phyloP scores from a whole-genome alignment of 2,329 filamentous ascomycete genomes.

The Talaromyces sp. region DNA sequence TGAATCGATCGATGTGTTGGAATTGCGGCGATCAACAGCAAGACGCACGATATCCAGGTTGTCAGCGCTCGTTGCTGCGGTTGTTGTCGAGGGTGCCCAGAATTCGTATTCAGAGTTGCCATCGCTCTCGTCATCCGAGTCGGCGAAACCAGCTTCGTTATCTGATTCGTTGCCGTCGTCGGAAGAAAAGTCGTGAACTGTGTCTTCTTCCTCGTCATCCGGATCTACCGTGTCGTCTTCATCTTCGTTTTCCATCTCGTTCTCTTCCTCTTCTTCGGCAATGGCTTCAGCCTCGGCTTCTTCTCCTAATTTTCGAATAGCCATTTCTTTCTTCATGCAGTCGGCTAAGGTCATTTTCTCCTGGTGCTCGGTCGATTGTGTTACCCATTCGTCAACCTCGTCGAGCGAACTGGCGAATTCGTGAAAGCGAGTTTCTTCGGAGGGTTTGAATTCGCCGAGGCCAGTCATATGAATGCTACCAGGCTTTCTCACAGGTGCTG shows the following conservation, averaged over 20 bases:
- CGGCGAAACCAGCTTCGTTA: conserved; percentile 68
- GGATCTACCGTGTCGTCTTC: conserved; percentile 61
- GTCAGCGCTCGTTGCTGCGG: conserved; percentile 54
- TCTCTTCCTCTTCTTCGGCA: conserved; percentile 65
- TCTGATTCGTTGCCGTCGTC: conserved; percentile 77
- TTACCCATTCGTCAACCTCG: conserved; percentile 89
- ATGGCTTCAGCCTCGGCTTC: conserved; percentile 89
- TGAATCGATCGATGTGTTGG: conserved; percentile 56
- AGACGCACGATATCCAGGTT: conserved; percentile 49
- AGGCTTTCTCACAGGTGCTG: conserved; percentile 19
- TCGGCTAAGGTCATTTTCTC: conserved; percentile 82
- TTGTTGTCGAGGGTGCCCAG: conserved; percentile 52
- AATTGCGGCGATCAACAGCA: conserved; percentile 45
- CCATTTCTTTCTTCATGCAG: conserved; percentile 83
- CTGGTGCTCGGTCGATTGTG: conserved; percentile 61
- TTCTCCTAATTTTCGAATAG: conserved; percentile 77
- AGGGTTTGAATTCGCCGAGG: conserved; percentile 40
- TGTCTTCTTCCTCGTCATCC: conserved; percentile 55
- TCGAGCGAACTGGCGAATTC: conserved; percentile 83
- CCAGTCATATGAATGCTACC: conserved; percentile 35
- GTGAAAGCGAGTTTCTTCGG: conserved; percentile 62
- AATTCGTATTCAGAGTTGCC: conserved; percentile 63
- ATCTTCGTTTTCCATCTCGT: conserved; percentile 48
- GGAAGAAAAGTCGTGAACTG: conserved; percentile 46
- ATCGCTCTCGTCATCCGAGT: conserved; percentile 66